Percentiles rank a stretch among this genome's conserved stretches.
phyloP scores from a whole-genome alignment of 2,329 filamentous ascomycete genomes.

The Shiraia bambusicola region DNA sequence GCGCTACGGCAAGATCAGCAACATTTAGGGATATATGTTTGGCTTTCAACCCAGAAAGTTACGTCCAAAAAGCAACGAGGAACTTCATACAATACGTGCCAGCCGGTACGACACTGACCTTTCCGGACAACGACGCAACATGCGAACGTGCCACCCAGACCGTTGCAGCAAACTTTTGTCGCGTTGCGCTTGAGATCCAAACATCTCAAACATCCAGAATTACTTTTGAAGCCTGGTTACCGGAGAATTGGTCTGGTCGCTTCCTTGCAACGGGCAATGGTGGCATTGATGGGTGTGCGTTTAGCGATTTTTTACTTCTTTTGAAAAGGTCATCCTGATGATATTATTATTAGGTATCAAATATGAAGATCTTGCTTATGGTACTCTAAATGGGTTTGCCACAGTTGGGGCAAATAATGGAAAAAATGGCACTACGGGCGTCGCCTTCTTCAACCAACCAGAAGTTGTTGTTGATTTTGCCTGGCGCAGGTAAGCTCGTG shows the following conservation, averaged over 20 bases:
- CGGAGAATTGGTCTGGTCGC: conserved; percentile 42
- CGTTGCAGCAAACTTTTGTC: conserved; percentile 45
- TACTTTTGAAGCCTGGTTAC: conserved; percentile 44
- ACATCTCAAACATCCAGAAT: conserved; percentile 47
- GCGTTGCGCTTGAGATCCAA: conserved; percentile 46
- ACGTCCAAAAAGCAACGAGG: conserved; percentile 17
- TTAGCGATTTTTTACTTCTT: not conserved
- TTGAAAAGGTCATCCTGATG: not conserved
- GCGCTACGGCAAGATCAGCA: conserved; percentile 1
- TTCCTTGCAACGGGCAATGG: conserved; percentile 46
- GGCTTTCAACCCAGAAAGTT: conserved; percentile 19
- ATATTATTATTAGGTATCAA: conserved; percentile 37
- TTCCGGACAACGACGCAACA: conserved; percentile 42
- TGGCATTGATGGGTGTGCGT: conserved; percentile 47
- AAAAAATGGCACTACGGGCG: conserved; percentile 48
- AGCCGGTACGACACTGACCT: conserved; percentile 42
- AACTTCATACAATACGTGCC: conserved; percentile 36
- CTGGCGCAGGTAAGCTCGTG: conserved; percentile 41
- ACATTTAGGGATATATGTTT: conserved; percentile 20
- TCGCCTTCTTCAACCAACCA: conserved; percentile 47
- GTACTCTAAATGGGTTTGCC: conserved; percentile 40
- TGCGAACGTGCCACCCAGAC: conserved; percentile 40
- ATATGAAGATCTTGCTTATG: conserved; percentile 46
- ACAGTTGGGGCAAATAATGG: conserved; percentile 46
- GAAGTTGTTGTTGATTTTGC: conserved; percentile 54